A percentile compares a stretch with the other conserved stretches of the same genome.
Conservation (phyloP, 106 monocot genomes). For the Alisma plantagoaquatica region DNA sequence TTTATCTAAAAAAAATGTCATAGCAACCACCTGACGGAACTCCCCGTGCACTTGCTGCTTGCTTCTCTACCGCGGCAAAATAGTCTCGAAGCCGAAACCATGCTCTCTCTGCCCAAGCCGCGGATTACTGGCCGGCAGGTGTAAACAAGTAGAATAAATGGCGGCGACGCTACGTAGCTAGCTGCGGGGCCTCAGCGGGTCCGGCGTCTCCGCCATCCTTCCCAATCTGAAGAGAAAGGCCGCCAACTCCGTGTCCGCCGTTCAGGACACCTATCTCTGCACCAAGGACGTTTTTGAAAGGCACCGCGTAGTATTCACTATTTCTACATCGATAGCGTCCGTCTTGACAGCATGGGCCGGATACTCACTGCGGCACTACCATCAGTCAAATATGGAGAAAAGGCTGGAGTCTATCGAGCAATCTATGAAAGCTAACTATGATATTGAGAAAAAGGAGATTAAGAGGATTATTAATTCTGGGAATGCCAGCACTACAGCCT, state of each 20-base stretch:
- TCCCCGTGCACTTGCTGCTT: no score
- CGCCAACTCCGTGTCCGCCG: conserved; percentile 51
- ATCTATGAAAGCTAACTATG: conserved; percentile 45
- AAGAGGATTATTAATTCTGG: conserved; percentile 72
- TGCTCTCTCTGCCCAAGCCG: no score
- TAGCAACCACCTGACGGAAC: no score
- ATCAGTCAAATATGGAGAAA: conserved; percentile 64
- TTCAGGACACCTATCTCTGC: conserved; percentile 61
- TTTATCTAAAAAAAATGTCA: no score
- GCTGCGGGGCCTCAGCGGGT: conserved; percentile 24
- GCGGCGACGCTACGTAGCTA: conserved; percentile 21
- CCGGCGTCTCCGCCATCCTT: conserved; percentile 7
- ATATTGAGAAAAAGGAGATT: conserved; percentile 65
- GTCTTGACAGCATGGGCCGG: conserved; percentile 90
- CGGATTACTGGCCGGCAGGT: no score
- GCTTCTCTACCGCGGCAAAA: no score
- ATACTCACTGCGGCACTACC: conserved; percentile 70
- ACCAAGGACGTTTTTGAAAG: conserved; percentile 83
- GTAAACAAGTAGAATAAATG: no score
- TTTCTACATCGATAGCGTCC: conserved; percentile 79
- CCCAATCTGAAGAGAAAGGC: conserved; percentile 37
- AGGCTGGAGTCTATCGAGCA: conserved; percentile 78
- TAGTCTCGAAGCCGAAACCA: no score
- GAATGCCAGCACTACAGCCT: conserved; percentile 57
- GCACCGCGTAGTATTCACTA: conserved; percentile 73